phyloP scores from a whole-genome alignment of 208 protist species.

The Phytomonas francai region DNA sequence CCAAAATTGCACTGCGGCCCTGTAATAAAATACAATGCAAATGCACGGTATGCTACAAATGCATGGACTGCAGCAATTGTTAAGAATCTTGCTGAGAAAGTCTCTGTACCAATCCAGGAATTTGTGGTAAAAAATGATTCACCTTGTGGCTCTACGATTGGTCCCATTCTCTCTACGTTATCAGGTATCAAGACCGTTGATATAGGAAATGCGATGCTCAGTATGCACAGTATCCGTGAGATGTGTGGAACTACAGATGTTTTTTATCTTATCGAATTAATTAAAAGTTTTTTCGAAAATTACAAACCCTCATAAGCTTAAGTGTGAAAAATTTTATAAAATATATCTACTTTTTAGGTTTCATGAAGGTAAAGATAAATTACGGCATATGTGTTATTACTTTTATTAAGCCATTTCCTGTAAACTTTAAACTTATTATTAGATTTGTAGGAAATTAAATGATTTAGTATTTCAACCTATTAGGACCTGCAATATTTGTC shows the following conservation, averaged over 20 bases:
- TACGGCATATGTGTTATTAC: not conserved
- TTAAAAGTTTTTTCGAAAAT: constrained; percentile 78
- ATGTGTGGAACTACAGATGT: constrained; percentile 92
- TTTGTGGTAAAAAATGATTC: constrained; percentile 96
- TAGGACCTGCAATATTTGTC: not conserved
- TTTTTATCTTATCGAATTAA: constrained; percentile 69
- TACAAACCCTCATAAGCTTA: constrained; percentile 24
- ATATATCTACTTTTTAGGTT: constrained; percentile 1
- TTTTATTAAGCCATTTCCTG: constrained; percentile 5
- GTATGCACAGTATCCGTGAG: constrained; percentile 97
- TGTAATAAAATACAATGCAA: constrained; percentile 96
- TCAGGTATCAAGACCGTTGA: constrained; percentile 94
- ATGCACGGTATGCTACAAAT: constrained; percentile 95
- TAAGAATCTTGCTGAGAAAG: constrained; percentile 61
- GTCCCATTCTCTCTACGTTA: constrained; percentile 90
- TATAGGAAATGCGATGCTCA: constrained; percentile 94
- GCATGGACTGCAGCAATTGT: constrained; percentile 80
- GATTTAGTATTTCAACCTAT: not conserved
- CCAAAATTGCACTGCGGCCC: constrained; percentile 88
- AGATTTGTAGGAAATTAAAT: not conserved
- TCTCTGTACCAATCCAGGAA: constrained; percentile 76
- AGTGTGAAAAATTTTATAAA: not conserved
- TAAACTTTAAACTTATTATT: not conserved
- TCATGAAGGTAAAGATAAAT: constrained; percentile 3
- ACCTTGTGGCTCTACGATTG: constrained; percentile 96